These are phyloP conservation scores for Pestalotiopsis sp. DNA, from an alignment of 2,329 filamentous ascomycete species.

Conservation along the genomic window DNA sequence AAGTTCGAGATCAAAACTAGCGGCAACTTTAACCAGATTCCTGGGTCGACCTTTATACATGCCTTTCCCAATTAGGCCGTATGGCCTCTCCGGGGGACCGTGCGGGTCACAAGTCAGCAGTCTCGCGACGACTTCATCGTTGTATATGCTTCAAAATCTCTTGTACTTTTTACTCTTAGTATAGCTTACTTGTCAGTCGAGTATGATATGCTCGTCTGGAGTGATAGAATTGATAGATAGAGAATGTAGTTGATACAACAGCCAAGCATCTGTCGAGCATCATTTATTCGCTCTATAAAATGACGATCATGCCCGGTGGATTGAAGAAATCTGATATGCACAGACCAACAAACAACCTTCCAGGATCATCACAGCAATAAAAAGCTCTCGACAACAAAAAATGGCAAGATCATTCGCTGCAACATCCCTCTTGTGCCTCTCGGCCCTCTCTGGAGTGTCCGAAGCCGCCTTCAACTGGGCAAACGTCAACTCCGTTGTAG, in stretches of 20 bases:
- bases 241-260: not conserved
- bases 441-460: not conserved
- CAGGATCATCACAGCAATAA: not conserved
- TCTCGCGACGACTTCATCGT: not conserved
- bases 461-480: not conserved
- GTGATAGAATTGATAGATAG: not conserved
- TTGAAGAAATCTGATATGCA: not conserved
- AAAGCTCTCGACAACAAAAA: not conserved
- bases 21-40: not conserved
- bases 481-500: conserved; percentile 25
- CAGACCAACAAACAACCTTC: not conserved
- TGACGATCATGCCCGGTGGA: not conserved
- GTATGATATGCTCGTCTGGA: not conserved
- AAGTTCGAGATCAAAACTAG: not conserved
- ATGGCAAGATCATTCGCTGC: not conserved
- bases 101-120: not conserved
- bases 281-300: not conserved
- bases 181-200: not conserved
- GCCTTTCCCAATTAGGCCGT: not conserved
- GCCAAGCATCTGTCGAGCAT: not conserved
- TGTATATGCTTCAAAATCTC: not conserved
- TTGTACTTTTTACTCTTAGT: not conserved
- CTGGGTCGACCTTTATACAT: not conserved
- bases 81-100: not conserved
- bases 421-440: not conserved